Evolutionary conservation across 2,329 filamentous ascomycete species (phyloP).

Genomic region (Neofusicoccum umdonicola): DNA sequence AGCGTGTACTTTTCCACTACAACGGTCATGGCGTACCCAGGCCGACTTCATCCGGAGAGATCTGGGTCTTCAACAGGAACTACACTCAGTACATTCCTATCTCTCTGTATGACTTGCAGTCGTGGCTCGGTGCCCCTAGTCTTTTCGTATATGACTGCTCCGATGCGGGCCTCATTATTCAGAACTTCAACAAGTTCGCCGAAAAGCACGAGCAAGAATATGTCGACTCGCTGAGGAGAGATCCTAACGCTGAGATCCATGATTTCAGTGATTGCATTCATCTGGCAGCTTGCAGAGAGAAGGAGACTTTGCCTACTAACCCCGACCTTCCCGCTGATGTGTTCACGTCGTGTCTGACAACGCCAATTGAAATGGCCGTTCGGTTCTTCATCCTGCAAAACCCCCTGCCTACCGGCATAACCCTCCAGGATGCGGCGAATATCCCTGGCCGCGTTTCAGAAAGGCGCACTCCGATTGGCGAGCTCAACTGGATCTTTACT

Average conservation of each 20-base stretch:
- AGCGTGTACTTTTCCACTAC: constrained; percentile 96
- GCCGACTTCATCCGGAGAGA: constrained; percentile 91
- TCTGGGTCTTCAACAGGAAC: constrained; percentile 99
- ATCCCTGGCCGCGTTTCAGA: constrained; percentile 91
- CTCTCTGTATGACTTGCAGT: constrained; percentile 89
- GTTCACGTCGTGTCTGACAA: constrained; percentile 93
- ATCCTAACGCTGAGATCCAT: constrained; percentile 64
- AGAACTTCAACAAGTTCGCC: constrained; percentile 90
- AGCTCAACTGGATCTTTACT: constrained; percentile 99
- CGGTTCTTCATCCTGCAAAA: constrained; percentile 97
- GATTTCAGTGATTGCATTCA: constrained; percentile 86
- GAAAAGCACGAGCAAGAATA: constrained; percentile 94
- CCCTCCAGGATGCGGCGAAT: constrained; percentile 78
- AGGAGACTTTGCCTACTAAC: constrained; percentile 92
- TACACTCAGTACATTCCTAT: constrained; percentile 99
- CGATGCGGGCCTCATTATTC: constrained; percentile 91
- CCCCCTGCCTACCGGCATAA: constrained; percentile 65
- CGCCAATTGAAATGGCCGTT: constrained; percentile 94
- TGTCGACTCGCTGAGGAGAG: constrained; percentile 68
- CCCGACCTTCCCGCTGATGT: constrained; percentile 89
- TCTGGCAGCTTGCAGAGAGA: constrained; percentile 83
- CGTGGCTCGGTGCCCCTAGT: constrained; percentile 92
- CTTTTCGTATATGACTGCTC: constrained; percentile 98
- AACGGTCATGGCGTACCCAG: constrained; percentile 97
- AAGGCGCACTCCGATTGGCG: constrained; percentile 86